Evolutionary conservation across 306 rosid genomes (phyloP).

Genomic region (Sophora flavescens): DNA sequence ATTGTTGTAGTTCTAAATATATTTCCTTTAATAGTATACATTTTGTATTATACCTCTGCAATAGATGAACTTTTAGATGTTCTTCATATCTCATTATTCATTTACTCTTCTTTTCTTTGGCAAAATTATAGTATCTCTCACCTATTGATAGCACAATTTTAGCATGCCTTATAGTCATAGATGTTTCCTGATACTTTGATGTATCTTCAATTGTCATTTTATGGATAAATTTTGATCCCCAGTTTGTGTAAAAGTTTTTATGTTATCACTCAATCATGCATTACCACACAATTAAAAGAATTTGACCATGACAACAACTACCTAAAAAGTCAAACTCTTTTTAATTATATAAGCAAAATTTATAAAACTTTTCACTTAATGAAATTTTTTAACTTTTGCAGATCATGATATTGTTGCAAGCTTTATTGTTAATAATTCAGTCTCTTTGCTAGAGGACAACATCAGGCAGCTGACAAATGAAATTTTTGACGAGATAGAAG

Average conservation of each 20-base stretch:
- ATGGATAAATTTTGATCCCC: constrained; percentile 16
- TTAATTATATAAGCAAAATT: background rate
- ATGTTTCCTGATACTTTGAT: background rate
- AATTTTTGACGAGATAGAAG: constrained; percentile 68
- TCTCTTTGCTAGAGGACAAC: constrained; percentile 70
- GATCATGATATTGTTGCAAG: constrained; percentile 84
- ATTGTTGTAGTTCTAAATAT: constrained; percentile 23
- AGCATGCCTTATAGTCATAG: background rate
- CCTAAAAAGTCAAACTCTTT: constrained; percentile 22
- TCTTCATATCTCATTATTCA: constrained; percentile 20
- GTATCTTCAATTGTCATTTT: constrained; percentile 1
- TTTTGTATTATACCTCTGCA: constrained; percentile 10
- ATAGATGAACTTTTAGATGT: background rate
- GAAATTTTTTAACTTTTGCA: constrained; percentile 49
- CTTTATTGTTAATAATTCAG: constrained; percentile 63
- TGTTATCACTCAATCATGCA: constrained; percentile 30
- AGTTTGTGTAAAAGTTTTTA: background rate
- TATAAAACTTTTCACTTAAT: constrained; percentile 28
- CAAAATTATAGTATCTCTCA: background rate
- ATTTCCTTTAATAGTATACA: constrained; percentile 30
- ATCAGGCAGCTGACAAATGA: constrained; percentile 63
- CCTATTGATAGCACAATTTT: constrained; percentile 10
- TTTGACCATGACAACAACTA: constrained; percentile 2
- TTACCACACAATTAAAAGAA: constrained; percentile 7
- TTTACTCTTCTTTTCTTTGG: constrained; percentile 3